A percentile compares a stretch with the other conserved stretches of the same genome.
phyloP scores from a whole-genome alignment of 2,329 filamentous ascomycete genomes.

The Myriosclerotinia duriaeana region DNA sequence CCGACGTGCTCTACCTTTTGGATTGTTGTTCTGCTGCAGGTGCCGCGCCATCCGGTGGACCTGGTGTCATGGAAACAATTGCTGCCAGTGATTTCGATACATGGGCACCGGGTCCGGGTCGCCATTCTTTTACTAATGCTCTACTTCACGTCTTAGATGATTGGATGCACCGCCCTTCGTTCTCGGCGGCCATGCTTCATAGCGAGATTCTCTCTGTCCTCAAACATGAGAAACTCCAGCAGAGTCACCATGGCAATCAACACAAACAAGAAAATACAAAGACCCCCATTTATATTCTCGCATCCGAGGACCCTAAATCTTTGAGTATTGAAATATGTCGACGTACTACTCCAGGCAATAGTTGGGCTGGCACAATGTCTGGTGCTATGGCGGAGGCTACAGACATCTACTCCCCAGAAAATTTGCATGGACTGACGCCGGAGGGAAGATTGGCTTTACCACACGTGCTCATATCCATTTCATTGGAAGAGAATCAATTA shows the following conservation, averaged over 20 bases:
- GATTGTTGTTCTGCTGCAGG: slow-evolving; percentile 32
- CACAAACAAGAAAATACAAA: slow-evolving; percentile 20
- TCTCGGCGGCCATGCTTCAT: slow-evolving; percentile 33
- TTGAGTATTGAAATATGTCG: slow-evolving; percentile 25
- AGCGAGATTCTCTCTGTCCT: slow-evolving; percentile 30
- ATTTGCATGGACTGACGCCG: slow-evolving; percentile 13
- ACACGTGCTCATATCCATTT: slow-evolving; percentile 61
- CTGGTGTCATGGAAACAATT: slow-evolving; percentile 30
- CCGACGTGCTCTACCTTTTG: slow-evolving; percentile 30
- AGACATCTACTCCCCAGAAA: slow-evolving; percentile 22
- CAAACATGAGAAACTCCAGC: slow-evolving; percentile 17
- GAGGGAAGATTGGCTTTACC: slow-evolving; percentile 40
- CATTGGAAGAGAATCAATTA: slow-evolving; percentile 57
- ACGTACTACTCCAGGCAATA: slow-evolving; percentile 20
- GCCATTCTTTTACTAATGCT: slow-evolving; percentile 30
- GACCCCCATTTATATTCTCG: slow-evolving; percentile 26
- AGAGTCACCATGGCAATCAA: background rate
- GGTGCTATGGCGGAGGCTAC: background rate
- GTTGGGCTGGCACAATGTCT: slow-evolving; percentile 17
- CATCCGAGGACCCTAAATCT: slow-evolving; percentile 24
- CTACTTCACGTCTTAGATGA: slow-evolving; percentile 30
- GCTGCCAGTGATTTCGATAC: slow-evolving; percentile 29
- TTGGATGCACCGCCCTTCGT: slow-evolving; percentile 29
- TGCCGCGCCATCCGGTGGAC: slow-evolving; percentile 25
- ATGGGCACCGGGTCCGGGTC: slow-evolving; percentile 25